Percentiles rank a stretch among this genome's conserved stretches.
phyloP scores from a whole-genome alignment of 352 stramenopile genomes.

The Phytophthora pini region DNA sequence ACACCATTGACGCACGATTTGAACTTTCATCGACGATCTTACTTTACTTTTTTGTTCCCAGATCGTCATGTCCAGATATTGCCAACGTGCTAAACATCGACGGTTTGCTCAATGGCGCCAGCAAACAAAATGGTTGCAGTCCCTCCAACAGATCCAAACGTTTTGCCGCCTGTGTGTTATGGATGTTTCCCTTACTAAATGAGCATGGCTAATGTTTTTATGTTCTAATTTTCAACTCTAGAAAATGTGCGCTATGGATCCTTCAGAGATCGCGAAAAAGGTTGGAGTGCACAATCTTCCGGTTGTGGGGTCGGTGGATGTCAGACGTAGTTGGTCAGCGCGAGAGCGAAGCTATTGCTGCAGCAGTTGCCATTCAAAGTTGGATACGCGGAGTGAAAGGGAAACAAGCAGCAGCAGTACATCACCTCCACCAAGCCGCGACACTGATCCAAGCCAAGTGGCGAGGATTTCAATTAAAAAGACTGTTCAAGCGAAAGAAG shows the following conservation, averaged over 20 bases:
- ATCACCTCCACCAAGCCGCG: conserved; percentile 37
- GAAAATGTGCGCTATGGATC: conserved; percentile 55
- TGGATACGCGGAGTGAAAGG: conserved; percentile 45
- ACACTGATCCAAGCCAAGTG: conserved; percentile 52
- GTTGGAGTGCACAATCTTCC: conserved; percentile 32
- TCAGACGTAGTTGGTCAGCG: conserved; percentile 22
- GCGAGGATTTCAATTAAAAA: conserved; percentile 60
- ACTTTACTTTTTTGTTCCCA: conserved; percentile 7
- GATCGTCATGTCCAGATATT: conserved; percentile 23
- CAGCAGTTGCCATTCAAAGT: conserved; percentile 60
- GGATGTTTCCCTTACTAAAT: neutral
- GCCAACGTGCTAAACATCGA: conserved; percentile 1
- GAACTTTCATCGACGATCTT: neutral
- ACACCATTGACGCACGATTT: neutral
- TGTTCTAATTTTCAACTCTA: neutral
- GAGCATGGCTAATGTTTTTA: neutral
- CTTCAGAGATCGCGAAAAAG: conserved; percentile 42
- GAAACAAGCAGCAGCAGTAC: conserved; percentile 25
- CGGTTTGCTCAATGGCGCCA: conserved; percentile 40
- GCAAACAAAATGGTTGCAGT: conserved; percentile 28
- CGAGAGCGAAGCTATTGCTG: conserved; percentile 51
- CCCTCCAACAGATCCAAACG: conserved; percentile 23
- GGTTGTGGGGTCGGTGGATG: conserved; percentile 48
- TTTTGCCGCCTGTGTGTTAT: conserved; percentile 62
- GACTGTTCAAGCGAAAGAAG: conserved; percentile 41